Base-by-base conservation (phyloP, 768 basidiomycete species). In the Psilocybe subaeruginosa region DNA sequence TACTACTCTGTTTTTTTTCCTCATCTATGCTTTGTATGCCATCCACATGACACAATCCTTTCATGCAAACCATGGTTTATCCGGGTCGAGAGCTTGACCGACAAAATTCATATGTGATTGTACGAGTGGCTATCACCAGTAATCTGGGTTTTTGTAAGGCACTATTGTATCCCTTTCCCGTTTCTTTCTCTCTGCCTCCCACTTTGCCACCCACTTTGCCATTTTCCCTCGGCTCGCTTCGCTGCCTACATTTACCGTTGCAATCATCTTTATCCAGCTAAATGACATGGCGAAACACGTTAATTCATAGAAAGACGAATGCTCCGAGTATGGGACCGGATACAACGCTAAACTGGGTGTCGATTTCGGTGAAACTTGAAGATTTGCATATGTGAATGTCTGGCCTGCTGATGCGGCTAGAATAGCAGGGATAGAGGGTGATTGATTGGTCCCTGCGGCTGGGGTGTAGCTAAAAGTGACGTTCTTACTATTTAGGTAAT, bases 241-340 rank as follows among this genome's bases (percentile, higher is more conserved):
- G 60, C 80, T 92, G 17, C 88, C 91, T 1, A 96, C 88, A 65
- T 95, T 97, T 41, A 96, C 97, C 0, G 97, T 99, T 8, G 97
- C 92, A 68, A 99, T 96, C 83, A 99, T 97, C 71, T 86, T 89
- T 0, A 77, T 81, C 90, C 88, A 97, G 64, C 86, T 85, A 46
- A 95, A 80, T 17, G 92, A 94, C 75, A 98, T 83, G 3, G 95
- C 94, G 72, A 98, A 98, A 72, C 94, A 96, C 9, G 95, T 97
- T 64, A 97, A 80, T 74, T 99, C 97, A 68, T 92, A 93, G 75
- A 98, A 98, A 35, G 92, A 95, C 33, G 92, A 94, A 72, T 99
- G 97, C 71, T 99, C 97, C 4, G 95, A 98, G 71, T 99, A 99
- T 8, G 89, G 91, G 57, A 93, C 88, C 55, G 92, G 91, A 69